Conservation (phyloP, 179 eudicot species). For the Beta lomatogona region DNA sequence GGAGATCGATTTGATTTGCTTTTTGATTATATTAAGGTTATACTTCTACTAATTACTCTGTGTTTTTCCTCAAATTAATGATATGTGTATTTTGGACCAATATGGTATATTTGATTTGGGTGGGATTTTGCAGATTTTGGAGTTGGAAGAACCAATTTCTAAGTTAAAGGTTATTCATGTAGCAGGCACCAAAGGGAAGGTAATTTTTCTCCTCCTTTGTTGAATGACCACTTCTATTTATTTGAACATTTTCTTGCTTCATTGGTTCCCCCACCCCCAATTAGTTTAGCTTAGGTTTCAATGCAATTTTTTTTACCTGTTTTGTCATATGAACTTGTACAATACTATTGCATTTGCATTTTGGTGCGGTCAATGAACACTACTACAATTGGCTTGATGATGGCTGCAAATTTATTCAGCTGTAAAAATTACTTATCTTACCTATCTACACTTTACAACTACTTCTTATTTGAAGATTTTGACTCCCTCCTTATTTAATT, state of each 20-base stretch:
- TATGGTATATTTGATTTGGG: not conserved
- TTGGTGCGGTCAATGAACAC: not conserved
- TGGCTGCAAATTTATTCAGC: not conserved
- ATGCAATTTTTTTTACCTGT: too few relatives aligned
- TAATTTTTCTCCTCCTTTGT: conserved; percentile 19
- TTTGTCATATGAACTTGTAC: too few relatives aligned
- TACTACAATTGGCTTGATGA: not conserved
- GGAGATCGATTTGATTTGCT: conserved; percentile 78
- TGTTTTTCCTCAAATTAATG: not conserved
- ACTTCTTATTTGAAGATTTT: too few relatives aligned
- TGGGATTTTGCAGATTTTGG: conserved; percentile 62
- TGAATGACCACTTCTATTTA: too few relatives aligned
- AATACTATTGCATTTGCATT: not conserved
- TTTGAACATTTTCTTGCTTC: too few relatives aligned
- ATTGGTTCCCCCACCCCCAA: too few relatives aligned
- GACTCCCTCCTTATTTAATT: too few relatives aligned
- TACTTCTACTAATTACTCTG: not conserved
- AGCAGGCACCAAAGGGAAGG: conserved; percentile 99
- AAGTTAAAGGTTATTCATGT: conserved; percentile 93
- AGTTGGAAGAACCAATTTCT: conserved; percentile 78
- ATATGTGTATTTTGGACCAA: not conserved
- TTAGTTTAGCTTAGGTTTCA: too few relatives aligned
- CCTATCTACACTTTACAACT: too few relatives aligned
- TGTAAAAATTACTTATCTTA: not conserved
- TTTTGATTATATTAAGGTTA: conserved; percentile 49